Evolutionary conservation across 2,329 filamentous ascomycete genomes (phyloP).

Genomic region (Escovopsis sp.): DNA sequence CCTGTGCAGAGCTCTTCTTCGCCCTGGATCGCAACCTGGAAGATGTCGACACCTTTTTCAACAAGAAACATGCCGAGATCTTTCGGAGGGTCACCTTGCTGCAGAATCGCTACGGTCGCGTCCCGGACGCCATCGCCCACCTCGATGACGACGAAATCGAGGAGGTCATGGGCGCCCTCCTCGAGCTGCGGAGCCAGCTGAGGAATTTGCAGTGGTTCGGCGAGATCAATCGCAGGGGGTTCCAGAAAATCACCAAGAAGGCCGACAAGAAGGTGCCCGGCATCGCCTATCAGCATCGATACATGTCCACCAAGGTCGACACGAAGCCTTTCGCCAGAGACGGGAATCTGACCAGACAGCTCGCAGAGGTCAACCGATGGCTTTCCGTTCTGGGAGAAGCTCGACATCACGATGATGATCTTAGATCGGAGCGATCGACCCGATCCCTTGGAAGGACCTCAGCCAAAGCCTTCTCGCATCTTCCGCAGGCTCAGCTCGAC

Average conservation of each 20-base stretch:
- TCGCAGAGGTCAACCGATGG: conserved; percentile 72
- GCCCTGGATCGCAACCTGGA: conserved; percentile 93
- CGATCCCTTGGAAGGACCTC: conserved; percentile 64
- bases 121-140: conserved; percentile 50
- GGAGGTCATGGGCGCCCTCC: conserved; percentile 75
- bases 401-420: conserved; percentile 64
- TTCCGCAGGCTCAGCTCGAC: conserved; percentile 55
- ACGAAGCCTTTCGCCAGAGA: conserved; percentile 76
- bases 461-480: conserved; percentile 57
- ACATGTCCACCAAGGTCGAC: conserved; percentile 82
- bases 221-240: conserved; percentile 87
- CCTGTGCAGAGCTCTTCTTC: conserved; percentile 75
- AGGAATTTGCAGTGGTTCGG: conserved; percentile 95
- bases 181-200: conserved; percentile 75
- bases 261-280: conserved; percentile 83
- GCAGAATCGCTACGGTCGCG: conserved; percentile 71
- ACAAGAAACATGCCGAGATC: conserved; percentile 80
- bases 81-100: conserved; percentile 72
- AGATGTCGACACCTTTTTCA: conserved; percentile 92
- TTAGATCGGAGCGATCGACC: conserved; percentile 56
- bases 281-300: conserved; percentile 64
- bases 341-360: conserved; percentile 29
- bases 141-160: conserved; percentile 82
- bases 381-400: conserved; percentile 66
- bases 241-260: conserved; percentile 98